Evolutionary conservation across 305 asterid genomes (phyloP).

Genomic region (Euphrasia arctica): DNA sequence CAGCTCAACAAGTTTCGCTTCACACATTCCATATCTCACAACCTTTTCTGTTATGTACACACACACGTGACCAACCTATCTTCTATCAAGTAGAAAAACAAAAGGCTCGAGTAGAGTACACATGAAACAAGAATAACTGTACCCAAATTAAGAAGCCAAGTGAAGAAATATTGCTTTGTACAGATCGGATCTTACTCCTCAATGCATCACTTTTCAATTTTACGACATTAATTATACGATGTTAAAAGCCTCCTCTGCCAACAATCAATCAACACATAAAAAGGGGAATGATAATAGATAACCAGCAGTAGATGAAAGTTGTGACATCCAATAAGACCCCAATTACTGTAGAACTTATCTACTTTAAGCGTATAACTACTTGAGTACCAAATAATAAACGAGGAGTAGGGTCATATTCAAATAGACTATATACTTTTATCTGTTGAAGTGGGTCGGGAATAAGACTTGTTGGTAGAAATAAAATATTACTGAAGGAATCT

Average conservation of each 20-base stretch:
- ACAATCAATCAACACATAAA: constrained; percentile 16
- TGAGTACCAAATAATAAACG: too few species aligned
- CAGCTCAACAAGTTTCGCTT: neutral
- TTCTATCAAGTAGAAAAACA: neutral
- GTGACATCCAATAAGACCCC: too few species aligned
- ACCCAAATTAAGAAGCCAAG: too few species aligned
- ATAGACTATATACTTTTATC: too few species aligned
- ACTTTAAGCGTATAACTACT: too few species aligned
- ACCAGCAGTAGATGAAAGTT: too few species aligned
- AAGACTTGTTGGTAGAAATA: too few species aligned
- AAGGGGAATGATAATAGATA: neutral
- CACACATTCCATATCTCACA: neutral
- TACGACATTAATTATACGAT: constrained; percentile 13
- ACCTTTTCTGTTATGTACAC: constrained; percentile 11
- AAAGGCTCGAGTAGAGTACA: neutral
- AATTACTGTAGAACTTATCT: too few species aligned
- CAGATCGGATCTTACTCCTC: constrained; percentile 22
- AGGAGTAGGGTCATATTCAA: too few species aligned
- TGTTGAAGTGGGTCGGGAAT: too few species aligned
- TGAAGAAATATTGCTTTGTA: too few species aligned
- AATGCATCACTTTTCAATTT: constrained; percentile 11
- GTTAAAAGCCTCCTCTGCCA: constrained; percentile 40
- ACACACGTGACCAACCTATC: neutral
- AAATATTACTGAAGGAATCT: too few species aligned
- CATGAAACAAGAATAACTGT: neutral